Conservation (phyloP, 345 rosid species). For the Atalantia buxifolia region DNA sequence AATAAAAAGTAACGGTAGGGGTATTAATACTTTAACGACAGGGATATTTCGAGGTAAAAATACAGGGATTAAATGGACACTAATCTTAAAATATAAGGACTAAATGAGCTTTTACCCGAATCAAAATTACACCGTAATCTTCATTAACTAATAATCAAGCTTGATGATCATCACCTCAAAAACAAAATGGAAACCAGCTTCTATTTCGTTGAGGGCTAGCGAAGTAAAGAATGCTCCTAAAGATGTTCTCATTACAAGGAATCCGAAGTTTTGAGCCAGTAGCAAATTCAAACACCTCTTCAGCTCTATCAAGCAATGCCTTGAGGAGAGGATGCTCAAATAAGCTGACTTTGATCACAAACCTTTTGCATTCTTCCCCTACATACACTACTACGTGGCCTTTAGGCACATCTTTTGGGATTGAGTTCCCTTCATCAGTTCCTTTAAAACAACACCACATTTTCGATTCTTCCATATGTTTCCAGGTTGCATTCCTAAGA, state of each 20-base stretch:
- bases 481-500: not conserved
- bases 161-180: not conserved
- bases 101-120: too few relatives aligned
- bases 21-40: too few relatives aligned
- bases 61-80: too few relatives aligned
- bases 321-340: conserved; percentile 34
- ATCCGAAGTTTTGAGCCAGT: conserved; percentile 23
- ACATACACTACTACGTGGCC: conserved; percentile 39
- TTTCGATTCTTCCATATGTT: not conserved
- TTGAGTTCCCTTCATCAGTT: not conserved
- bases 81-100: too few relatives aligned
- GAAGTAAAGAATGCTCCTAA: conserved; percentile 18
- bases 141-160: too few relatives aligned
- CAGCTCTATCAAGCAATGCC: conserved; percentile 34
- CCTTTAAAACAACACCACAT: not conserved
- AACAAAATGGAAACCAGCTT: not conserved
- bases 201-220: conserved; percentile 10
- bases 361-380: conserved; percentile 36
- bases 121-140: too few relatives aligned
- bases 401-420: conserved; percentile 38
- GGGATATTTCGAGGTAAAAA: too few relatives aligned
- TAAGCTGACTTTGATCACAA: conserved; percentile 22
- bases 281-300: conserved; percentile 28
- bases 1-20: too few relatives aligned
- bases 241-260: conserved; percentile 31